A percentile compares a stretch with the other conserved stretches of the same genome.
phyloP scores from a whole-genome alignment of 2,329 filamentous ascomycete genomes.

The Pleurostoma richardsiae region DNA sequence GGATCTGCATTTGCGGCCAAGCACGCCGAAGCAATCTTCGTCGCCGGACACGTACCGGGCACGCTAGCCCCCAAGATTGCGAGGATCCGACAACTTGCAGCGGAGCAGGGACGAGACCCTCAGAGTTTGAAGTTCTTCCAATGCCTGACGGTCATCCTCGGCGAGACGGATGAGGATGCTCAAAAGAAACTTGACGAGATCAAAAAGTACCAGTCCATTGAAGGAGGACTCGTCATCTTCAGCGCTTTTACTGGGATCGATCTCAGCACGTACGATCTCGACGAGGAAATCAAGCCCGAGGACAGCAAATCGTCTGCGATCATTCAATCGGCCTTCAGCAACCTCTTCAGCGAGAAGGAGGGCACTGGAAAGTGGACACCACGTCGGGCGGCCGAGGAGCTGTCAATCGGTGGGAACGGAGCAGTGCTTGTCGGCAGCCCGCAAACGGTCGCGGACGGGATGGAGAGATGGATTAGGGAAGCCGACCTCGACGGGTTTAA shows the following conservation, averaged over 20 bases:
- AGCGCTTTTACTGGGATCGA: neutral
- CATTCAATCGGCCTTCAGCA: slow-evolving; percentile 6
- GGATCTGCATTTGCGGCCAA: slow-evolving; percentile 57
- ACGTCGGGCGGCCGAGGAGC: neutral
- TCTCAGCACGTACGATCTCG: neutral
- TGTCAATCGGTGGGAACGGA: slow-evolving; percentile 11
- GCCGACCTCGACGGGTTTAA: slow-evolving; percentile 21
- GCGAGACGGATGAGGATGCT: neutral
- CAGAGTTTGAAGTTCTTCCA: neutral
- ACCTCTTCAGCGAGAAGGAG: slow-evolving; percentile 1
- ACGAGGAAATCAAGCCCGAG: neutral
- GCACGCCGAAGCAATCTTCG: slow-evolving; percentile 61
- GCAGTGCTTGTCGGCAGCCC: slow-evolving; percentile 16
- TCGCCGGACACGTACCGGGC: slow-evolving; percentile 51
- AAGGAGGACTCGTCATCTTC: neutral
- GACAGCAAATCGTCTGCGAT: slow-evolving; percentile 1
- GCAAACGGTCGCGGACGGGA: slow-evolving; percentile 17
- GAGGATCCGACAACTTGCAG: slow-evolving; percentile 48
- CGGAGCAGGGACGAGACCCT: slow-evolving; percentile 1
- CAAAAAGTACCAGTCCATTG: neutral
- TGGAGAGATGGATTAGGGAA: slow-evolving; percentile 19
- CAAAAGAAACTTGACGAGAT: neutral
- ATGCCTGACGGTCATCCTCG: neutral
- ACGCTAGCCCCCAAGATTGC: slow-evolving; percentile 51
- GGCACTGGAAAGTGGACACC: slow-evolving; percentile 1